Evolutionary conservation across 768 basidiomycete species (phyloP).

Genomic region (Suillus sp.): DNA sequence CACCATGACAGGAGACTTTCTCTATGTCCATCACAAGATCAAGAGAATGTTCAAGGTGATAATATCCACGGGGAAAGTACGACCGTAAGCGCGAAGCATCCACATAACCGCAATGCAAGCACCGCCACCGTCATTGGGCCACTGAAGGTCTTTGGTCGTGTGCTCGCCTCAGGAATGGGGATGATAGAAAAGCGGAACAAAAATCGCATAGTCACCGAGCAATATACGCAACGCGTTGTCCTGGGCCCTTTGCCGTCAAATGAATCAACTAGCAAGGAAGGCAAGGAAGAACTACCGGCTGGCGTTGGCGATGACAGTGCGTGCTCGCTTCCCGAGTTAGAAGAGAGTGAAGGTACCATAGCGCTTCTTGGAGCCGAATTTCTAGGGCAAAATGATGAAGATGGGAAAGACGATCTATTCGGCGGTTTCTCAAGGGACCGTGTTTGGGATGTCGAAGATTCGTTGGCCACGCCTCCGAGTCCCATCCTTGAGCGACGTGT

Average conservation of each 20-base stretch:
- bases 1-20: background rate
- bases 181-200: constrained; percentile 6
- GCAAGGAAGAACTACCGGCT: constrained; percentile 4
- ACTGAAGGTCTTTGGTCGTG: constrained; percentile 13
- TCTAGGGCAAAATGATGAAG: background rate
- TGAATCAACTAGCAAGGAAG: background rate
- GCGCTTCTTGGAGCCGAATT: constrained; percentile 7
- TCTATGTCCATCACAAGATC: background rate
- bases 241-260: background rate
- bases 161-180: constrained; percentile 2
- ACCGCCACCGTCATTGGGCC: constrained; percentile 11
- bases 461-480: constrained; percentile 14
- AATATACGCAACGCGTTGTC: constrained; percentile 7
- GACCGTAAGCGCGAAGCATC: constrained; percentile 11
- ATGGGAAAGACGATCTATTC: background rate
- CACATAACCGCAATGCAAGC: constrained; percentile 12
- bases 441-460: constrained; percentile 20
- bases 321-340: constrained; percentile 8
- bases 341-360: constrained; percentile 2
- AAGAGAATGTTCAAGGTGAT: background rate
- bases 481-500: constrained; percentile 1
- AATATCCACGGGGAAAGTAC: constrained; percentile 5
- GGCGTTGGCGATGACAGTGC: constrained; percentile 4
- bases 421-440: background rate
- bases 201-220: background rate